phyloP scores from a whole-genome alignment of 345 rosid species.

The Rhizophora mangle region DNA sequence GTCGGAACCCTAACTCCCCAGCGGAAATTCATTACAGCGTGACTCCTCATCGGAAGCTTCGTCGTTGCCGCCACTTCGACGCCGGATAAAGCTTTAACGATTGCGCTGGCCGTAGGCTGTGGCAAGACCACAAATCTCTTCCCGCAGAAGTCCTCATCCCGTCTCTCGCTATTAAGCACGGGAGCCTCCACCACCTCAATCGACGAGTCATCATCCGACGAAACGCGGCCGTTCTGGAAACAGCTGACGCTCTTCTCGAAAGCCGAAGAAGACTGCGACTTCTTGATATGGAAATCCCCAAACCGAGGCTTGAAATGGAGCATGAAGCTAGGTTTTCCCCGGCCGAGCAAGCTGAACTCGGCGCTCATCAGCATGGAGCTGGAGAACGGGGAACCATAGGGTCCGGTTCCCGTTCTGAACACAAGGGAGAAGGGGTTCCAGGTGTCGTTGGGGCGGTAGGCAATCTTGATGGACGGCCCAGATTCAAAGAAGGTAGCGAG shows the following conservation, averaged over 20 bases:
- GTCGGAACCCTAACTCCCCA: constrained; percentile 94
- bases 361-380: constrained; percentile 92
- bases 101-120: constrained; percentile 31
- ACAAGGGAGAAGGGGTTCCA: constrained; percentile 82
- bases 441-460: constrained; percentile 91
- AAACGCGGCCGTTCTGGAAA: constrained; percentile 23
- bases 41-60: constrained; percentile 57
- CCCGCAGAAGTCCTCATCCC: constrained; percentile 25
- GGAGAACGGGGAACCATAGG: constrained; percentile 69
- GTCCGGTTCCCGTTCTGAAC: constrained; percentile 81
- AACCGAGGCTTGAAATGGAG: constrained; percentile 84
- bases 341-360: constrained; percentile 64
- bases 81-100: constrained; percentile 50
- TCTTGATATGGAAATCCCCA: constrained; percentile 87
- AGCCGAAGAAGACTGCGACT: constrained; percentile 58
- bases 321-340: constrained; percentile 79
- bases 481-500: constrained; percentile 80
- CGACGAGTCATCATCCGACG: constrained; percentile 50
- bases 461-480: constrained; percentile 72
- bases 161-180: constrained; percentile 23
- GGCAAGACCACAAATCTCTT: constrained; percentile 41
- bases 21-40: constrained; percentile 63
- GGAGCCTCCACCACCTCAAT: constrained; percentile 62
- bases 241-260: constrained; percentile 24
- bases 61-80: constrained; percentile 77